Conservation (phyloP, 129 eudicot genomes). For the Flaveria bidentis region DNA sequence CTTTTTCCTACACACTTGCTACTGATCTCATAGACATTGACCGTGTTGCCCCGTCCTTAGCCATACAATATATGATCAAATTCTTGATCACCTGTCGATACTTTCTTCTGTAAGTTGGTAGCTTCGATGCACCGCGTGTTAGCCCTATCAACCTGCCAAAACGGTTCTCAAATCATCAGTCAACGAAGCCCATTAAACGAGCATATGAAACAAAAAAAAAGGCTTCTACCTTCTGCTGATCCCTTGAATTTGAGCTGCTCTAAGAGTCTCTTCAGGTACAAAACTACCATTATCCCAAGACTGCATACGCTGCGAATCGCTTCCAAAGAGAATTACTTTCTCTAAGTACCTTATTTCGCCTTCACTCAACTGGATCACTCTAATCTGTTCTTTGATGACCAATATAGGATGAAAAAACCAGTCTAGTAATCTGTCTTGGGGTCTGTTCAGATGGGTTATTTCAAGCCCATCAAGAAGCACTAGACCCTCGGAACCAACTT, state of each 20-base stretch:
- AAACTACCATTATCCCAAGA: slow-evolving; percentile 86
- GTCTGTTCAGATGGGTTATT: slow-evolving; percentile 71
- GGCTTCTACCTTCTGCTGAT: slow-evolving; percentile 67
- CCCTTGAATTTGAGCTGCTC: slow-evolving; percentile 89
- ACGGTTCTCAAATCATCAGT: background rate
- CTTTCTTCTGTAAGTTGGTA: slow-evolving; percentile 86
- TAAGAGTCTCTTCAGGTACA: slow-evolving; percentile 63
- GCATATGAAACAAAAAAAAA: background rate
- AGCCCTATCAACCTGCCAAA: slow-evolving; percentile 78
- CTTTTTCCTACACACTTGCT: slow-evolving; percentile 47
- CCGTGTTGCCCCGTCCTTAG: slow-evolving; percentile 52
- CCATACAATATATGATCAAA: slow-evolving; percentile 44
- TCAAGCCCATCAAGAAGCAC: slow-evolving; percentile 70
- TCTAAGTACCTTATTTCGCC: slow-evolving; percentile 65
- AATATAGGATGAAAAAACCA: slow-evolving; percentile 92
- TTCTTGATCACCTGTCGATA: slow-evolving; percentile 72
- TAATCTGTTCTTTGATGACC: slow-evolving; percentile 88
- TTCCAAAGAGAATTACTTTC: slow-evolving; percentile 63
- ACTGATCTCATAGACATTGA: slow-evolving; percentile 61
- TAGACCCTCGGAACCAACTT: slow-evolving; percentile 77
- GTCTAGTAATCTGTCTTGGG: slow-evolving; percentile 77
- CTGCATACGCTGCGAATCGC: slow-evolving; percentile 53
- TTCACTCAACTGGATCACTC: slow-evolving; percentile 58
- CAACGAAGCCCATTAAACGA: background rate
- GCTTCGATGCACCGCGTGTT: slow-evolving; percentile 67